Base-by-base conservation (phyloP, 2,329 filamentous ascomycete genomes). In the Paraphoma sp. region DNA sequence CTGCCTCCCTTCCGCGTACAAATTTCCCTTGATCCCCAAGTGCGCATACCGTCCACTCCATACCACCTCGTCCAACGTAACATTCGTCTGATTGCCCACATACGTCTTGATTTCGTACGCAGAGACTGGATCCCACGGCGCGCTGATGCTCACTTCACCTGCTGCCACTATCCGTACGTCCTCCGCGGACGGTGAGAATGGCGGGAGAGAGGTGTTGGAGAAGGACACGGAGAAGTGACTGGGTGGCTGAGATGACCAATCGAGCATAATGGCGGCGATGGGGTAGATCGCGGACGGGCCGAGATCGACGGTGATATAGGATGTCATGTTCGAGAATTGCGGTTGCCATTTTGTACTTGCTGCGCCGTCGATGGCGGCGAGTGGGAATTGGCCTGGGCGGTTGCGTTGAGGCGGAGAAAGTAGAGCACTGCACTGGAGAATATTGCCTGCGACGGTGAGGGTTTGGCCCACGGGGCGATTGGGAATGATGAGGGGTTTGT, bases 291-390 rank as follows among this genome's bases (percentile, higher is more conserved):
- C 28, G 43, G 55, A 48, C 14, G 62, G 48, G 0, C 73, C 60
- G 2, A 87, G 77, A 23, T 84, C 79, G 43, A 91, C 81, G 1
- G 84, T 86, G 12, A 91, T 67, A 4, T 83, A 83, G 29, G 83
- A 80, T 4, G 82, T 78, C 0, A 73, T 75, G 48, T 85, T 84
- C 1, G 82, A 79, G 8, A 67, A 69, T 1, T 76, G 68, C 0
- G 88, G 87, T 66, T 90, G 87, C 88, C 88, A 91, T 62, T 84
- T 85, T 0, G 88, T 91, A 16, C 84, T 84, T 5, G 84, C 79
- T 2, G 87, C 86, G 50, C 89, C 89, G 64, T 91, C 89, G 48
- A 89, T 83, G 2, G 87, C 87, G 0, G 84, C 81, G 50, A 89
- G 79, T 1, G 89, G 88, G 76, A 91, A 90, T 72, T 92, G 89